Evolutionary conservation across 2,329 filamentous ascomycete genomes (phyloP), one percentile per base, ranked within the genome.

Genomic region (Apiospora kogelbergensis): DNA sequence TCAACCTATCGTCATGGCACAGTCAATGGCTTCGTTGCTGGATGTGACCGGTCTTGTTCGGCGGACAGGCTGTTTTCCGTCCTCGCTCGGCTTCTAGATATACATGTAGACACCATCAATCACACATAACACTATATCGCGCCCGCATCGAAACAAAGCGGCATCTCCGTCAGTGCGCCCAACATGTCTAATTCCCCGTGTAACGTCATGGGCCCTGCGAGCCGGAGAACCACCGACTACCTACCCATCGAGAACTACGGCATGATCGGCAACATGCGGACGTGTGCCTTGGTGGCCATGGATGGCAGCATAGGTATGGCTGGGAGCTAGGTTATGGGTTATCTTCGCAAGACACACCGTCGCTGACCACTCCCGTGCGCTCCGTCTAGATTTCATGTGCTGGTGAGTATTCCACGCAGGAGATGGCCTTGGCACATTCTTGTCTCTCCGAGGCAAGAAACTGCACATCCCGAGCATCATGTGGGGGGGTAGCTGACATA

Each of bases 191-290:
- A 17, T 64, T 40, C 41, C 37, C 22, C 63, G 53, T 75, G 73
- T 64, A 72, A 69, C 57, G 73, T 72, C 10, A 71, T 73, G 48
- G 74, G 72, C 46, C 69, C 73, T 70, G 75, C 75, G 42, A 73
- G 71, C 13, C 74, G 74, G 69, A 74, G 77, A 57, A 66, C 60
- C 69, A 69, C 74, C 22, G 86, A 86, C 41, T 89, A 88, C 73
- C 82, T 88, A 37, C 86, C 86, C 63, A 92, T 93, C 72, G 91
- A 94, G 76, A 88, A 94, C 79, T 94, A 94, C 84, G 92, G 92
- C 68, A 86, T 94, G 79, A 93, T 94, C 74, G 92, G 92, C 30
- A 93, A 94, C 76, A 93, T 94, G 91, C 87, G 90, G 74, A 94
- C 91, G 0, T 93, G 90, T 81, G 91, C 91, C 17, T 82, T 93